Conservation (phyloP, 2,329 filamentous ascomycete species). For the Zymoseptoria pseudotritici region DNA sequence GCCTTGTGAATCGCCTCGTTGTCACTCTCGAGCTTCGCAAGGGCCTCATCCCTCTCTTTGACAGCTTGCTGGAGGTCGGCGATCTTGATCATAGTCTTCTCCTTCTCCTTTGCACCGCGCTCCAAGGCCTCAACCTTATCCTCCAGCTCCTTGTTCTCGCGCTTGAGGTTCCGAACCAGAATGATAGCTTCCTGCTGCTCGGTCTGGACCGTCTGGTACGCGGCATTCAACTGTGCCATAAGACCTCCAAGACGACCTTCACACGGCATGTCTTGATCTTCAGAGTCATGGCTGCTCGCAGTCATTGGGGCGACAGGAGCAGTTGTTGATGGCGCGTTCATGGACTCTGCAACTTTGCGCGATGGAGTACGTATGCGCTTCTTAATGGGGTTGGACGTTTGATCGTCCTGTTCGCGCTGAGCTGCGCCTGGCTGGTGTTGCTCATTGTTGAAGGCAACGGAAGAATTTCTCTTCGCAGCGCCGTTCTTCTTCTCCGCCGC, state of each 20-base stretch:
- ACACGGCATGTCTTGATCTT: background rate
- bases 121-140: background rate
- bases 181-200: background rate
- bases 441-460: background rate
- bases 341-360: background rate
- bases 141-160: background rate
- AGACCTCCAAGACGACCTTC: background rate
- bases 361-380: background rate
- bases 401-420: background rate
- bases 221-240: background rate
- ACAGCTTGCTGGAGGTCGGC: background rate
- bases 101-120: background rate
- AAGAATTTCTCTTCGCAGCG: background rate
- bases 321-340: background rate
- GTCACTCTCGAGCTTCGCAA: background rate
- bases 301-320: background rate
- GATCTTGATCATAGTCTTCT: background rate
- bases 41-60: background rate
- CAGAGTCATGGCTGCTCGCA: background rate
- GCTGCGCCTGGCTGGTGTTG: background rate
- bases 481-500: background rate
- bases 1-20: background rate
- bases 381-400: background rate
- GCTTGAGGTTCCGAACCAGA: background rate
- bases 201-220: background rate